Base-by-base conservation (phyloP, 257 asterid species). In the Penstemon eatonii region DNA sequence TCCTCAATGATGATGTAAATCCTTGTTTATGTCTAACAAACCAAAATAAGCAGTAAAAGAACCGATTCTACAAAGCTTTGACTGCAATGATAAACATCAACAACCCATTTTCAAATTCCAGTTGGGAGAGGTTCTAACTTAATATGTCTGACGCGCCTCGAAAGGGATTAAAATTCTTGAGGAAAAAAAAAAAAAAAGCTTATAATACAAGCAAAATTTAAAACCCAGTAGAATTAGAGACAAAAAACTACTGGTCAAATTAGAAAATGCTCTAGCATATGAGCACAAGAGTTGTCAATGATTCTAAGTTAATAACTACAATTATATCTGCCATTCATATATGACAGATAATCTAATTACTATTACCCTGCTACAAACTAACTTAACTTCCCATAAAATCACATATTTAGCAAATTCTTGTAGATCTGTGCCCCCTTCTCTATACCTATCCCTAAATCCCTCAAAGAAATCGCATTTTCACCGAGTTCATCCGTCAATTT, bases 341-440 rank as follows among this genome's bases (percentile, higher is more conserved):
- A 47, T 15, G 12, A 47, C 53, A 8, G 15, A 47, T 46, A 46
- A 46, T 47, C 53, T 47, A 1, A 47, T 47, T 15, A 15, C 18
- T 15, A 15, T 51, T 60, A 55, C 65, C 67, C 56, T 15, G 53
- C 8, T 36, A 73, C 45, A 4, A 18, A 36, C 19, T n/a, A 62
- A 69, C 84, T 44, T 45, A 51, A 19, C 19, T 15, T 9, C 60
- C 64, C 7, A 49, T 11, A 39, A 54, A 50, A 42, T 72, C 82
- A 79, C 51, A 79, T 40, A 50, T 73, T 74, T 5, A 82, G 74
- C 70, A 82, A 59, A 0, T 71, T 68, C 80, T 74, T 72, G 56
- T 82, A 82, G 68, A 77, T 69, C 44, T 56, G 40, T 37, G 84
- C 79, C 51, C 78, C 83, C 55, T 50, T 72, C 55, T 73, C 76